Base-by-base conservation (phyloP, 2,329 filamentous ascomycete genomes). In the Sporothrix globosa region DNA sequence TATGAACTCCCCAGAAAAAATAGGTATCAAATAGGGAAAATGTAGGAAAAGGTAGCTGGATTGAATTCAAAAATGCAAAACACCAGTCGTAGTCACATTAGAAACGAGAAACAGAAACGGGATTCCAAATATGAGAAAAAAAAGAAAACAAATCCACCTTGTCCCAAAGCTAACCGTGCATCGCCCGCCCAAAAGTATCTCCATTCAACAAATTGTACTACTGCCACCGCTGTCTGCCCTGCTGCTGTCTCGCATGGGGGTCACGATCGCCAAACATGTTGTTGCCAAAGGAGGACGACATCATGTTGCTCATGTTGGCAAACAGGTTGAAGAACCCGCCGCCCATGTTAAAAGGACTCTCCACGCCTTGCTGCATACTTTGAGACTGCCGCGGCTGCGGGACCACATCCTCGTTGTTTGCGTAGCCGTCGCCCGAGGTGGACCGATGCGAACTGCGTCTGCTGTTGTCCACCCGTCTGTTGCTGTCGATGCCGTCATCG, bases 201-300 rank as follows among this genome's bases (percentile, higher is more conserved):
- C 46, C 19, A 4, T n/a, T 5, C 14, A 50, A 6, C 9, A 14
- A 61, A n/a, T 24, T 21, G 9, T 9, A 27, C 19, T 52, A 48
- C 44, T 53, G 48, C 50, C 68, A n/a, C 34, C 14, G 19, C 30
- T 52, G 48, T 34, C 50, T 41, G 56, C 50, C 21, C 34, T 70
- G 61, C 41, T 70, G 61, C 27, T 50, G 39, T 39, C 41, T 21
- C 24, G 21, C 19, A 14, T 19, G 21, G 7, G 41, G 27, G 10
- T 48, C 41, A 7, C 53, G 67, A 11, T 34, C 67, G 19, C 56
- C 67, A 48, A 63, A 54, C 14, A 63, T 19, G 24, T 63, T 41
- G 52, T 34, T 44, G 39, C 39, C 24, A 27, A 70, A 67, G 2
- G 52, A n/a, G 19, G 24, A 46, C 3, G 53, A 46, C 19, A 68